Percentiles rank a stretch among this genome's conserved stretches.
These are phyloP conservation scores for Tricholoma flavovirens DNA, from an alignment of 768 basidiomycete genomes.

Conservation along the genomic window DNA sequence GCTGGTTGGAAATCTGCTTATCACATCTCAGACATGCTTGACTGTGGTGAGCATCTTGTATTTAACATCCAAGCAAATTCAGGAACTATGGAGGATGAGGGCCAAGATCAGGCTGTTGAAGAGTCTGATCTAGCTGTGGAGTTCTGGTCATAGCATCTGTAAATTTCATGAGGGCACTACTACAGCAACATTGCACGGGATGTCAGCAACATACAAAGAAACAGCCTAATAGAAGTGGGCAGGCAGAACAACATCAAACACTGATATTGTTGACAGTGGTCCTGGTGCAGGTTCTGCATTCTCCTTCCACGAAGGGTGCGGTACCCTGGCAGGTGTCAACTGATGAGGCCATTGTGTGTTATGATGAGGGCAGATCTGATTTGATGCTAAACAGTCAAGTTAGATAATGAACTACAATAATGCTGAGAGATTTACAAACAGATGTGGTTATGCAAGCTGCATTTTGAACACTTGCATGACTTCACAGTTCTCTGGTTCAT, in stretches of 20 bases:
- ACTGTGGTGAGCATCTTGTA: conserved; percentile 2
- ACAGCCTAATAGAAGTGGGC: too few species aligned
- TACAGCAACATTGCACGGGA: too few species aligned
- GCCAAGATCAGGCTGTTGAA: background rate
- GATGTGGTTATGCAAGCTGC: background rate
- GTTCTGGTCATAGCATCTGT: background rate
- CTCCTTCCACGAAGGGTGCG: background rate
- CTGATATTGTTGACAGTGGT: background rate
- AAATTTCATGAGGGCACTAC: background rate
- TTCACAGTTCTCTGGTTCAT: background rate
- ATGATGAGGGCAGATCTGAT: background rate
- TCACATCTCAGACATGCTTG: conserved; percentile 13
- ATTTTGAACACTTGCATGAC: background rate
- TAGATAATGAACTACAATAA: background rate
- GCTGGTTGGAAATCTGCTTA: background rate
- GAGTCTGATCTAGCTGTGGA: background rate
- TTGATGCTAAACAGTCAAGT: background rate
- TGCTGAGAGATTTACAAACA: background rate
- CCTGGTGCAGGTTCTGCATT: background rate
- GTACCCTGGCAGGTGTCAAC: background rate
- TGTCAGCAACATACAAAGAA: too few species aligned
- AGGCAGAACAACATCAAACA: background rate
- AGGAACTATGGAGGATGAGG: background rate
- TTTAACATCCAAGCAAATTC: background rate
- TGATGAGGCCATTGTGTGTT: background rate